Evolutionary conservation across 495 filamentous ascomycete species (phyloP).

Genomic region (Penicillium manginii): DNA sequence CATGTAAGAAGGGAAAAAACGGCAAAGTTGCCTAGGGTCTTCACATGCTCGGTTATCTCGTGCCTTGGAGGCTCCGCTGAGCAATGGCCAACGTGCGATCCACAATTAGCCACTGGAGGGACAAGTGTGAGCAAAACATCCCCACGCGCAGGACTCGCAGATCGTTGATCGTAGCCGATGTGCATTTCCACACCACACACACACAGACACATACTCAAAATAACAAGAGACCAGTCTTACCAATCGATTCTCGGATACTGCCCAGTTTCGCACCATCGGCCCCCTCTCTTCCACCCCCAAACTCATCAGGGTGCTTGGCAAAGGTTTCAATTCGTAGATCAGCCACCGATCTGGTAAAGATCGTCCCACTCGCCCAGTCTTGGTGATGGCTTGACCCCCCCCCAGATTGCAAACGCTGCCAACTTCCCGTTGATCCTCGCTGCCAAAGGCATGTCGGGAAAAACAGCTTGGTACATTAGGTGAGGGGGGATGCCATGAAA

Average conservation of each 20-base stretch:
- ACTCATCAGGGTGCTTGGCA: conserved; percentile 21
- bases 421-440: conserved; percentile 9
- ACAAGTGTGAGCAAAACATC: neutral
- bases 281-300: conserved; percentile 15
- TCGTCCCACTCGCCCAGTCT: conserved; percentile 14
- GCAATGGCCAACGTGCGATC: conserved; percentile 22
- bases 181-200: neutral
- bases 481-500: neutral
- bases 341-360: conserved; percentile 15
- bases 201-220: neutral
- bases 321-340: conserved; percentile 26
- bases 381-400: conserved; percentile 13
- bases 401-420: conserved; percentile 9
- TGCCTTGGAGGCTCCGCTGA: conserved; percentile 26
- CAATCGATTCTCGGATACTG: neutral
- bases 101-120: conserved; percentile 6
- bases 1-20: neutral
- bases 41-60: conserved; percentile 35
- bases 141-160: neutral
- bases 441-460: neutral
- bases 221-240: neutral
- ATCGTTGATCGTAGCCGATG: neutral
- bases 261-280: conserved; percentile 3
- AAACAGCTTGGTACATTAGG: neutral
- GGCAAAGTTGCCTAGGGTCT: conserved; percentile 10